Evolutionary conservation across 257 asterid genomes (phyloP).

Genomic region (Jacaranda mimosifolia): DNA sequence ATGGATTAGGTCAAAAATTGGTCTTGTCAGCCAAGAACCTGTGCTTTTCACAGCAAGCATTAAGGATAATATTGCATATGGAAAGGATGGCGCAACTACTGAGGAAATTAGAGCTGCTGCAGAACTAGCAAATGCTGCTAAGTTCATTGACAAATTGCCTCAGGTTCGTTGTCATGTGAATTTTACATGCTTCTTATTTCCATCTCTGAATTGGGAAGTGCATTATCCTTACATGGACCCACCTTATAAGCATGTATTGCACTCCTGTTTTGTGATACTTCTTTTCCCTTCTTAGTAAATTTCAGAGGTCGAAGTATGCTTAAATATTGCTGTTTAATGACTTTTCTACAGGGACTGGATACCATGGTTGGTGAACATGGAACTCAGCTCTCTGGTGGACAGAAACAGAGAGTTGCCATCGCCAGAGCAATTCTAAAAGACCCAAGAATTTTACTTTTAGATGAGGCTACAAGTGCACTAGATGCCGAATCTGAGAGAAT

Average conservation of each 20-base stretch:
- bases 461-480: conserved; percentile 86
- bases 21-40: conserved; percentile 89
- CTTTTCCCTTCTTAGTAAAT: background rate
- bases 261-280: background rate
- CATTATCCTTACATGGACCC: too few relatives aligned
- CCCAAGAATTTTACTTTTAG: conserved; percentile 71
- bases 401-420: conserved; percentile 80
- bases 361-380: conserved; percentile 84
- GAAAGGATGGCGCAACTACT: conserved; percentile 67
- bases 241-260: too few relatives aligned
- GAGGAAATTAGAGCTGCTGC: conserved; percentile 72
- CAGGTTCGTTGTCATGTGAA: conserved; percentile 44
- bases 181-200: too few relatives aligned
- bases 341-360: conserved; percentile 61
- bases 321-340: background rate
- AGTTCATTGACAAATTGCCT: conserved; percentile 72
- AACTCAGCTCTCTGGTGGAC: conserved; percentile 83
- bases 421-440: conserved; percentile 81
- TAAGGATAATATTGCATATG: conserved; percentile 74
- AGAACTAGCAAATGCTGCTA: conserved; percentile 77
- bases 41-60: conserved; percentile 75
- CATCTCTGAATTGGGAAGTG: too few relatives aligned
- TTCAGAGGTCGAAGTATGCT: background rate
- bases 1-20: conserved; percentile 78
- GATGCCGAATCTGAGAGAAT: conserved; percentile 76